Base-by-base conservation (phyloP, 306 rosid species). In the Vigna nakashimae region DNA sequence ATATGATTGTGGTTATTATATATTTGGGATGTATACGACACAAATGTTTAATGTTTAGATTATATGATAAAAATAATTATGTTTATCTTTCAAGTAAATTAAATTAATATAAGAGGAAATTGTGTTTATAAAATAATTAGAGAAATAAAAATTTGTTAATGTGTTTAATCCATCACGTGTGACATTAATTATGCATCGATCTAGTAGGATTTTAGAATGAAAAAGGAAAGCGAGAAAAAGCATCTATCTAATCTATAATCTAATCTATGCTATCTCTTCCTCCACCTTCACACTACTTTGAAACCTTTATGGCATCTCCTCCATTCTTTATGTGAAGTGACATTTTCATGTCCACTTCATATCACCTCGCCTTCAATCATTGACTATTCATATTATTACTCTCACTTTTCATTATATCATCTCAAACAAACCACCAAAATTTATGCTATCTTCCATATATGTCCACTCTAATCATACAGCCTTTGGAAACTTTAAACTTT, bases 241-340 rank as follows among this genome's bases (percentile, higher is more conserved):
- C 78, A 62, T 76, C 64, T 14, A 34, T 63, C 45, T 32, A 30
- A 18, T 52, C 48, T 10, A 10, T 3, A 11, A 53, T 18, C 4
- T 42, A 42, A 42, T 42, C 46, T 9, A 42, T 42, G 46, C 12
- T 42, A 42, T 42, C 46, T 42, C 12, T 9, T 38, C 42, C 68
- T 69, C 78, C 81, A 69, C 62, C 43, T 18, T 59, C 22, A 81
- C 24, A 48, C 17, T 36, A 50, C 77, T 60, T 52, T 53, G 18
- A 51, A 58, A 45, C 57, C 62, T 40, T 49, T 45, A 67, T 68
- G 26, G 60, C 68, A 67, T 60, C 62, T 75, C 69, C 77, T 40
- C 85, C 63, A 45, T 81, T 56, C 78, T 70, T 53, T 57, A 2
- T 62, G 74, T 52, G 69, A 82, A 43, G 76, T 50, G 69, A 76